Conservation (phyloP, 768 basidiomycete species). For the Dictyophora rubrovolvata region DNA sequence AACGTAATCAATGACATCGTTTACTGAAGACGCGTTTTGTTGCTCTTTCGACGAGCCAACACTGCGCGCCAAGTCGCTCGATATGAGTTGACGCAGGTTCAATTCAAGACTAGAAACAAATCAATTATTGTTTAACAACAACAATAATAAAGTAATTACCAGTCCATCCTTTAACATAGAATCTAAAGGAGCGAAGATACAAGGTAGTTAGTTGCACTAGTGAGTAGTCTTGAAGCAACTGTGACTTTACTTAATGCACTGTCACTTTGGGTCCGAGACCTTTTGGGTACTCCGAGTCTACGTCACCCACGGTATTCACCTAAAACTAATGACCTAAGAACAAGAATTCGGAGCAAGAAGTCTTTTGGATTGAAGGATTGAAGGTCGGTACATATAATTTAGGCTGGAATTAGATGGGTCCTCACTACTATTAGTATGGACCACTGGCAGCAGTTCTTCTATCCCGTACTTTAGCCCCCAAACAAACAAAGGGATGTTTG, state of each 20-base stretch:
- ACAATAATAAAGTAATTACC: slow-evolving; percentile 20
- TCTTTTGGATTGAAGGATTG: no score
- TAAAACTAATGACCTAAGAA: no score
- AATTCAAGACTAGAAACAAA: slow-evolving; percentile 50
- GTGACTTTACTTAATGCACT: neutral
- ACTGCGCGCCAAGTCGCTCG: slow-evolving; percentile 62
- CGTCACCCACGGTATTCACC: no score
- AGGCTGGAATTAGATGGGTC: no score
- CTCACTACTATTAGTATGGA: no score
- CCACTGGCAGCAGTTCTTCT: no score
- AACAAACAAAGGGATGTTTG: no score
- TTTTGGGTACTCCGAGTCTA: no score
- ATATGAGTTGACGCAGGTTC: slow-evolving; percentile 64
- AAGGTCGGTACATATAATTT: no score
- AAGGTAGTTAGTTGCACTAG: neutral
- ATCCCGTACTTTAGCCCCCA: no score
- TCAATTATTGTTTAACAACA: slow-evolving; percentile 3
- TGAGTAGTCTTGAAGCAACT: neutral
- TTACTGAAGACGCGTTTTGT: slow-evolving; percentile 27
- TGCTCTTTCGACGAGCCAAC: slow-evolving; percentile 31
- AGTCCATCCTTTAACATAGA: slow-evolving; percentile 34
- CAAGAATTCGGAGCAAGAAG: no score
- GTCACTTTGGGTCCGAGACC: no score
- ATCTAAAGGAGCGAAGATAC: neutral
- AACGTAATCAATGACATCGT: slow-evolving; percentile 45